Base-by-base conservation (phyloP, 371 early-diverging fungal species). In the Coemansia sp. region DNA sequence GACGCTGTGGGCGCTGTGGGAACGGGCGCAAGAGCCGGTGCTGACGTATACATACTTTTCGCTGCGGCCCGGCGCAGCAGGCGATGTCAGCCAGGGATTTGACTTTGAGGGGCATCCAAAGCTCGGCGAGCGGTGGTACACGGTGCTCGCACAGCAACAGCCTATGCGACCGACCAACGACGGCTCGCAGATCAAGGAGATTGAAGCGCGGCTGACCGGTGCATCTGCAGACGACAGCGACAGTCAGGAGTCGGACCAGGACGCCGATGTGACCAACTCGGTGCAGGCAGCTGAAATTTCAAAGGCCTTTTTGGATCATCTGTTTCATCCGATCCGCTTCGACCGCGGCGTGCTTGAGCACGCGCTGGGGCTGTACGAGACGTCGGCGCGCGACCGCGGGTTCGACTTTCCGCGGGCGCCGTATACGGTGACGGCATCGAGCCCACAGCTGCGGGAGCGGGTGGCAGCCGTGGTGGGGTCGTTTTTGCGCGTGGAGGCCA, bases 1-100 rank as follows among this genome's bases (percentile, higher is more conserved):
- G 77, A 63, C 77, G 11, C 52, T 77, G 49, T 77, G 77, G 77
- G 77, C 77, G 12, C 67, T 77, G 53, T 77, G 77, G 77, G 72
- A 66, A 38, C 72, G 77, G 6, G 48, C 55, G 10, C 66, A 69
- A 12, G 77, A 69, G 46, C 4, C 66, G 7, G 58, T 77, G 14
- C 34, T 77, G 47, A 66, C 77, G 7, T 54, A 76, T 34, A 66
- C 77, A 46, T 53, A 69, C 56, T 66, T 77, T 52, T 59, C 64
- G 42, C 62, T 77, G n/a, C 66, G 64, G 32, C 65, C 64, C 2
- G 50, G 59, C 16, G 47, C 47, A 1, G 1, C 18, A 8, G 43
- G 52, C 33, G 62, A 46, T 10, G 39, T 51, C 32, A 34, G 18
- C 3, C 44, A 33, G 32, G 60, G 46, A 12, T 48, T 71, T 16